Percentiles rank a stretch among this genome's conserved stretches.
These are phyloP conservation scores for Chlorella variabilis DNA, from an alignment of 163 green algal species.

Conservation along the genomic window DNA sequence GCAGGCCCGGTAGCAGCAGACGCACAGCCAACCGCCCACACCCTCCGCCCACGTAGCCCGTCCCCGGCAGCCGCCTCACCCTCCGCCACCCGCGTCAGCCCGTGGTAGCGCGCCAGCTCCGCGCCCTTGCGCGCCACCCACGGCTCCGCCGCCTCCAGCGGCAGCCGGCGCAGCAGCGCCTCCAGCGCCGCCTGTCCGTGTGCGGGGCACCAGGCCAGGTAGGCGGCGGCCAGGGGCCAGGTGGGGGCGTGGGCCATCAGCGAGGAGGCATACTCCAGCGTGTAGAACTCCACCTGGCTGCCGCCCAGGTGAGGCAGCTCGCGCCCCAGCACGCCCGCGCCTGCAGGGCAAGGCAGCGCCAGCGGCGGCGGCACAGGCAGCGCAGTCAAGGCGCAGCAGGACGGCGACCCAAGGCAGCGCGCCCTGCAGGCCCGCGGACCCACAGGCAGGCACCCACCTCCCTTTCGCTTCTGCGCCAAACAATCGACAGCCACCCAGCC, in stretches of 20 bases:
- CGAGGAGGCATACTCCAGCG: slow-evolving; percentile 46
- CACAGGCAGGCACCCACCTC: no score
- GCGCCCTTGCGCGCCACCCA: slow-evolving; percentile 8
- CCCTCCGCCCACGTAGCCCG: background rate
- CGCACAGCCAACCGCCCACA: no score
- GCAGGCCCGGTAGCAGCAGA: no score
- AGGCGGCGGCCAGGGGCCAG: slow-evolving; percentile 53
- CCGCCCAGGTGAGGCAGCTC: slow-evolving; percentile 43
- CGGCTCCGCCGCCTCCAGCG: slow-evolving; percentile 27
- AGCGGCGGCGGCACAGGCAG: no score
- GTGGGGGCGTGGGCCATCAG: slow-evolving; percentile 49
- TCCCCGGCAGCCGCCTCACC: slow-evolving; percentile 1
- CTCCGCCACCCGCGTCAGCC: background rate
- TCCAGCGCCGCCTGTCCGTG: slow-evolving; percentile 49
- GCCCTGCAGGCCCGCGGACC: no score
- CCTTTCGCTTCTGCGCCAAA: no score
- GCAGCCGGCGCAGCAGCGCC: slow-evolving; percentile 44
- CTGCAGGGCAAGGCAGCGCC: background rate
- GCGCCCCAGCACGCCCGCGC: slow-evolving; percentile 11
- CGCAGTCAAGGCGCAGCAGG: no score
- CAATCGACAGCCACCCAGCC: background rate
- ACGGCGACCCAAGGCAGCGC: no score
- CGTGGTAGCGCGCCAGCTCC: slow-evolving; percentile 1
- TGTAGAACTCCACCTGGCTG: slow-evolving; percentile 54
- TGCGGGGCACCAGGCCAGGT: slow-evolving; percentile 54